A percentile compares a stretch with the other conserved stretches of the same genome.
phyloP scores from a whole-genome alignment of 441 rosid genomes.

The Gossypium davidsonii region DNA sequence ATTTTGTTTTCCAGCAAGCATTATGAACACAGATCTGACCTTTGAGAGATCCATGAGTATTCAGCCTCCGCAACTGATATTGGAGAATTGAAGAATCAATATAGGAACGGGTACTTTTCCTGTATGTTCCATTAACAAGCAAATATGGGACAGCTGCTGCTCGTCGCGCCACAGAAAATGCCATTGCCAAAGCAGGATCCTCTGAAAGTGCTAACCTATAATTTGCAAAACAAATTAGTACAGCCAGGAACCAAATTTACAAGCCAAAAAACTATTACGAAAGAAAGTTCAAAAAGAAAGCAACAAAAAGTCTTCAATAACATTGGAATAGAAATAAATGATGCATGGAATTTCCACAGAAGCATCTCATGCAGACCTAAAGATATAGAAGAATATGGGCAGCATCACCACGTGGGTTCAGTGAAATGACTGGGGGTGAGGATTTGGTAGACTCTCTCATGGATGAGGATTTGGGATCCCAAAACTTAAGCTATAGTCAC shows the following conservation, averaged over 20 bases:
- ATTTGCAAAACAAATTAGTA: constrained; percentile 19
- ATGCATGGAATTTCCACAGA: background rate
- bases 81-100: constrained; percentile 92
- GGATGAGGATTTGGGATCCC: background rate
- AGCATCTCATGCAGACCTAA: background rate
- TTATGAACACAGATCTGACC: constrained; percentile 39
- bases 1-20: constrained; percentile 1
- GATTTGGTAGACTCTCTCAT: background rate
- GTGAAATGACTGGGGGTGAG: background rate
- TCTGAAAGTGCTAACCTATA: constrained; percentile 86
- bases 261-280: constrained; percentile 6
- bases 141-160: constrained; percentile 95
- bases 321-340: background rate
- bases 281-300: constrained; percentile 1
- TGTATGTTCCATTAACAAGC: constrained; percentile 96
- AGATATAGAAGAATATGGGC: background rate
- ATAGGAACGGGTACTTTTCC: constrained; percentile 84
- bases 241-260: constrained; percentile 19
- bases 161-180: constrained; percentile 91
- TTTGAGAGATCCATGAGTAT: constrained; percentile 73
- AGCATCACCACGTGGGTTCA: background rate
- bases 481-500: background rate
- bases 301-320: background rate
- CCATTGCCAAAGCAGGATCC: constrained; percentile 99
- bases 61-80: constrained; percentile 83